phyloP scores from a whole-genome alignment of 805 yeast species.

The Kodamaea laetipori region DNA sequence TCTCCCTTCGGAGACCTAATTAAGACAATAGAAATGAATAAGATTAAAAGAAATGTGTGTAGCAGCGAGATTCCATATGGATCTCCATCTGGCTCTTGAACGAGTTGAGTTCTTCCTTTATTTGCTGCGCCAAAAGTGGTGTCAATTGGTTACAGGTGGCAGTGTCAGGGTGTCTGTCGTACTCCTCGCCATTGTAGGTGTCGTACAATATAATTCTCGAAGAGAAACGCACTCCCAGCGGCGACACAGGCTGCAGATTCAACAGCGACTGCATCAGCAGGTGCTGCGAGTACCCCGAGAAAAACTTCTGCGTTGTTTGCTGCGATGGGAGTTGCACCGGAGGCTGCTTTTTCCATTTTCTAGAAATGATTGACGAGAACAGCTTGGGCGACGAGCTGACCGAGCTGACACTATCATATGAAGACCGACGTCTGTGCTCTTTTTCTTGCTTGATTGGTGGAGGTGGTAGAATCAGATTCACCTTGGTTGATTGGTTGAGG shows the following conservation, averaged over 20 bases:
- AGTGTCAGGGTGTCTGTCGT: conserved; percentile 89
- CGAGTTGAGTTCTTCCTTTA: conserved; percentile 80
- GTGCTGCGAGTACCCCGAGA: conserved; percentile 1
- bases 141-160: conserved; percentile 93
- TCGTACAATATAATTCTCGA: conserved; percentile 82
- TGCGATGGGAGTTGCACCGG: conserved; percentile 1
- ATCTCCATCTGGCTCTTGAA: conserved; percentile 80
- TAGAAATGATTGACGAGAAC: conserved; percentile 32
- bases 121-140: conserved; percentile 81
- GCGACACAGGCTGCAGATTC: conserved; percentile 7
- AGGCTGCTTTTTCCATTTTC: conserved; percentile 25
- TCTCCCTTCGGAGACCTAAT: too few relatives aligned
- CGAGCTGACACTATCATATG: conserved; percentile 27
- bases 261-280: conserved; percentile 9
- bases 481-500: conserved; percentile 11
- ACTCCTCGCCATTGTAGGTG: conserved; percentile 79
- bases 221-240: conserved; percentile 61
- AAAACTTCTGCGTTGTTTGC: conserved; percentile 5
- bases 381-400: conserved; percentile 34
- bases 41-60: conserved; percentile 75
- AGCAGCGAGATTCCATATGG: conserved; percentile 74
- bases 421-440: conserved; percentile 31
- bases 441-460: conserved; percentile 18
- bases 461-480: conserved; percentile 16
- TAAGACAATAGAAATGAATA: conserved; percentile 1